Conservation (phyloP, 2,329 filamentous ascomycete species). For the Fusarium ramigenum region DNA sequence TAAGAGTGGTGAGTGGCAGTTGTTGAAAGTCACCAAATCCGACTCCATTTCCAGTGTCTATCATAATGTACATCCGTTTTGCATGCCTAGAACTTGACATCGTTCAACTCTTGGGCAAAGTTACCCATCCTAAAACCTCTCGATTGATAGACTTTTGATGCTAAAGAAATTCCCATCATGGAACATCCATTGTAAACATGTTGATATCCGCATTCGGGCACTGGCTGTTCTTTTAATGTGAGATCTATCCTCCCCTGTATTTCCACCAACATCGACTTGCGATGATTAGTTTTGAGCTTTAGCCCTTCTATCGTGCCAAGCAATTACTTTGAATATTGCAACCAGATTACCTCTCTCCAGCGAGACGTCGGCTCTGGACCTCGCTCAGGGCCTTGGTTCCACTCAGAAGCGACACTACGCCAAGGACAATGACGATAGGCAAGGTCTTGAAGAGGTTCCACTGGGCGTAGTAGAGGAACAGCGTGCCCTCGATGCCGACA, state of each 20-base stretch:
- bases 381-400: constrained; percentile 91
- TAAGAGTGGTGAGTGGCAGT: background rate
- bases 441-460: constrained; percentile 94
- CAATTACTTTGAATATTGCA: background rate
- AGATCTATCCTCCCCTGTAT: background rate
- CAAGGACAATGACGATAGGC: constrained; percentile 75
- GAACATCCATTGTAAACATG: background rate
- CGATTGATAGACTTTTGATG: constrained; percentile 1
- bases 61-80: constrained; percentile 15
- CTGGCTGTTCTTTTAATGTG: background rate
- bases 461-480: constrained; percentile 91
- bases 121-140: background rate
- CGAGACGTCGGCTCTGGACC: constrained; percentile 87
- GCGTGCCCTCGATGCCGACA: constrained; percentile 86
- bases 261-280: background rate
- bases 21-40: background rate
- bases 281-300: background rate
- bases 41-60: constrained; percentile 17
- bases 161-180: background rate
- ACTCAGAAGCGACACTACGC: constrained; percentile 80
- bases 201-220: background rate
- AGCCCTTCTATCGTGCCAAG: constrained; percentile 16
- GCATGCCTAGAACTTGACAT: background rate
- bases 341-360: constrained; percentile 68
- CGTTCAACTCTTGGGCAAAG: background rate